Evolutionary conservation across 169 alveolate species (phyloP).

Genomic region (Plasmodium chabaudi): DNA sequence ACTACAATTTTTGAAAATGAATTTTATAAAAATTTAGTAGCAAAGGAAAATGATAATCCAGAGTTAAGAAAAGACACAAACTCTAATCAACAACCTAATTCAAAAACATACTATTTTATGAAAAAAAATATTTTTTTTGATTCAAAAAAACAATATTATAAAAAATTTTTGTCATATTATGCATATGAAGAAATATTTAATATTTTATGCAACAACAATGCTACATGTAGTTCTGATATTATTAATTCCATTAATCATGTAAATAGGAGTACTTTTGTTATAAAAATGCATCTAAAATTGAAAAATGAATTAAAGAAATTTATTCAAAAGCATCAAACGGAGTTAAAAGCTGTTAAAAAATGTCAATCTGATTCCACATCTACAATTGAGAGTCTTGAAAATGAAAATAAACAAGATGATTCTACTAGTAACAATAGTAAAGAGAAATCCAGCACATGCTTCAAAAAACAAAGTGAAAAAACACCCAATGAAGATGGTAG

Average conservation of each 20-base stretch:
- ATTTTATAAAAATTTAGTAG: slow-evolving; percentile 2
- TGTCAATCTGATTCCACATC: background rate
- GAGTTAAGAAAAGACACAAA: too few species aligned
- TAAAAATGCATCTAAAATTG: slow-evolving; percentile 28
- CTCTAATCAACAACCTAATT: background rate
- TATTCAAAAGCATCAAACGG: slow-evolving; percentile 19
- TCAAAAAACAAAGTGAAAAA: background rate
- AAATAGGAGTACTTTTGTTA: slow-evolving; percentile 26
- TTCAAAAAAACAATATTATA: slow-evolving; percentile 50
- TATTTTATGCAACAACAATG: slow-evolving; percentile 19
- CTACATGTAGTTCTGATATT: slow-evolving; percentile 10
- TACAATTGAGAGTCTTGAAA: background rate
- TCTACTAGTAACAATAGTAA: background rate
- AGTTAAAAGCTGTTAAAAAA: slow-evolving; percentile 1
- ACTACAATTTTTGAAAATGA: slow-evolving; percentile 47
- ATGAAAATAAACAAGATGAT: background rate
- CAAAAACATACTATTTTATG: background rate
- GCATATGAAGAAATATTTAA: slow-evolving; percentile 53
- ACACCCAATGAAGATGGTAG: background rate
- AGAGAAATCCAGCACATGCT: background rate
- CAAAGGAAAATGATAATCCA: background rate
- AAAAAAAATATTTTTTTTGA: slow-evolving; percentile 67
- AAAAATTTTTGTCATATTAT: slow-evolving; percentile 39
- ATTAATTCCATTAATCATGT: slow-evolving; percentile 22
- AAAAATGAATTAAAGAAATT: slow-evolving; percentile 51